These are phyloP conservation scores for Diaporthe destruens DNA, from an alignment of 2,329 filamentous ascomycete genomes.

Conservation along the genomic window DNA sequence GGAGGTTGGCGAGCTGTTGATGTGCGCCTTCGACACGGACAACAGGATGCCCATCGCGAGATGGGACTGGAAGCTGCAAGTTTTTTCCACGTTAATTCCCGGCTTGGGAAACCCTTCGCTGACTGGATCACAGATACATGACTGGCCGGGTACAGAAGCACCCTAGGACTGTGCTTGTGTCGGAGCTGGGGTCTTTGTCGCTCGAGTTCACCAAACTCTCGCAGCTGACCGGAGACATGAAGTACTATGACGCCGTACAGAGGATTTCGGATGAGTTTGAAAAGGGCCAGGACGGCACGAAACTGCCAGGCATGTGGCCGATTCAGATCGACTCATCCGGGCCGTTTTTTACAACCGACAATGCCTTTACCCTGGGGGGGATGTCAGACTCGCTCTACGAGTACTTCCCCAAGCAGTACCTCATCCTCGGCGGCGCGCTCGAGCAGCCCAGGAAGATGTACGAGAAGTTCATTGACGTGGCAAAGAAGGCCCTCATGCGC, in stretches of 20 bases:
- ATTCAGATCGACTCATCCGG: conserved; percentile 60
- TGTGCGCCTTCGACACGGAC: conserved; percentile 76
- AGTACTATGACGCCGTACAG: conserved; percentile 72
- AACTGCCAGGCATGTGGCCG: conserved; percentile 74
- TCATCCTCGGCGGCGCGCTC: conserved; percentile 74
- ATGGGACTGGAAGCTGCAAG: conserved; percentile 65
- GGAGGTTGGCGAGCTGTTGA: conserved; percentile 74
- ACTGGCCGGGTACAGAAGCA: conserved; percentile 60
- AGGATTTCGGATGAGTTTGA: conserved; percentile 69
- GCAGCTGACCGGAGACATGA: conserved; percentile 70
- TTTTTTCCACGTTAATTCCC: conserved; percentile 41
- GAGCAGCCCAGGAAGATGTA: conserved; percentile 53
- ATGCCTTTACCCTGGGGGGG: conserved; percentile 67
- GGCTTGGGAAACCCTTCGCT: neutral
- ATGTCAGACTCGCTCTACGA: conserved; percentile 71
- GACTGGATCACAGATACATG: conserved; percentile 57
- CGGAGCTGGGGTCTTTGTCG: conserved; percentile 69
- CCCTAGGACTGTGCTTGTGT: conserved; percentile 53
- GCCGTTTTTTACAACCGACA: conserved; percentile 67
- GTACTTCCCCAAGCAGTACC: conserved; percentile 75
- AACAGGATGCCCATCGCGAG: conserved; percentile 74
- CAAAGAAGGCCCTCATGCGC: conserved; percentile 57
- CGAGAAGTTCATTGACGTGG: conserved; percentile 47
- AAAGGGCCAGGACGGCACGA: conserved; percentile 64
- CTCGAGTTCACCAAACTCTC: conserved; percentile 75